Evolutionary conservation across 805 yeast genomes (phyloP), one percentile per base, ranked within the genome.

Genomic region (Metschnikowia baotianmanensis): DNA sequence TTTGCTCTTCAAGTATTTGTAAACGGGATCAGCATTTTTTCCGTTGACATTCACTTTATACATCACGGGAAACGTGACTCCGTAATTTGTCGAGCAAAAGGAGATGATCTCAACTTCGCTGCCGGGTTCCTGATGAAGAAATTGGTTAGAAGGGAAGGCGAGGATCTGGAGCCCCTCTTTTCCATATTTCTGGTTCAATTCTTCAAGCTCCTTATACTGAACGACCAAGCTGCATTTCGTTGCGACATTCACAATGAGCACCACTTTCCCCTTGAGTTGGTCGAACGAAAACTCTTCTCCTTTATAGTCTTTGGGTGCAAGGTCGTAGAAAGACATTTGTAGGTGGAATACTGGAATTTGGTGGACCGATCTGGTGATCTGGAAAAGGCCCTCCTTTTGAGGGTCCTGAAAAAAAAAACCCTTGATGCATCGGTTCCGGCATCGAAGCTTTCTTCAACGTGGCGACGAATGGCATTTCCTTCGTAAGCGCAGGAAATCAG

Each of bases 31-130:
- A 16, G 87, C 80, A 31, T 80, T 65, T 46, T 72, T 64, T 37
- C 99, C 99, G 62, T 91, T 93, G 52, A 93, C 98, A 29, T 90
- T 89, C 44, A 89, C 63, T 73, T 90, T 91, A 60, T 77, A 73
- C 77, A 91, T 67, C 22, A 91, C 76, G 20, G 96, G 96, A 82
- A 93, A 91, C 15, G 84, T 71, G 30, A 91, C 97, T 40, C 96
- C 96, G 61, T 82, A 93, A 71, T 87, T 89, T 54, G 80, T 58
- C 31, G 77, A 65, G 65, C 96, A 89, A 67, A 84, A 85, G 33
- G 72, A 62, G 16, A 78, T 80, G 50, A 87, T 86, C 55, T 85
- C 89, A 40, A 80, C 71, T 25, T 60, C 53, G 16, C 48, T 38
- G 2, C 72, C 71, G 21, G 74, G 74, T 51, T 69, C 75, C 52